These are phyloP conservation scores for Leavenworthia alabamica DNA, from an alignment of 345 rosid genomes.

Conservation along the genomic window DNA sequence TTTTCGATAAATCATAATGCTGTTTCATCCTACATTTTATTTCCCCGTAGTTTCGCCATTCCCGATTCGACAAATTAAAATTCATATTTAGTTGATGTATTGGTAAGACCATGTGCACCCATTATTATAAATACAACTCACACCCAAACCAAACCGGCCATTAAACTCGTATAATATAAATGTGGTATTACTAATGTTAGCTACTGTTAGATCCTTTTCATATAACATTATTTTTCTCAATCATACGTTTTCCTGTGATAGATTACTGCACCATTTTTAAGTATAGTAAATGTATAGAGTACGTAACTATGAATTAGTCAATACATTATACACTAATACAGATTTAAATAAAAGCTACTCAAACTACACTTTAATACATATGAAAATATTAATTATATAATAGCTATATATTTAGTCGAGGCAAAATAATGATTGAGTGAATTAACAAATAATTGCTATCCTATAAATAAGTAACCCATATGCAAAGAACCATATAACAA, in stretches of 20 bases:
- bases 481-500: background rate
- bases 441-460: constrained; percentile 1
- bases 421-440: too few relatives aligned
- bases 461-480: constrained; percentile 1
- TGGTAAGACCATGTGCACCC: constrained; percentile 16
- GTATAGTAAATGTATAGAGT: background rate
- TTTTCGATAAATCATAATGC: background rate
- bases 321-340: background rate
- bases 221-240: background rate
- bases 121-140: constrained; percentile 7
- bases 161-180: background rate
- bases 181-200: background rate
- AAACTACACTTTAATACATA: background rate
- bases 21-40: background rate
- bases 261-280: background rate
- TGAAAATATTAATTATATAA: background rate
- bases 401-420: background rate
- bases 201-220: background rate
- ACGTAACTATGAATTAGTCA: background rate
- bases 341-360: background rate
- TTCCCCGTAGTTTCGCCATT: too few relatives aligned
- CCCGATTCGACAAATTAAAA: background rate
- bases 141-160: background rate
- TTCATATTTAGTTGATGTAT: background rate
- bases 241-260: background rate